Evolutionary conservation across 306 rosid species (phyloP).

Genomic region (Gastrolobium villosum): DNA sequence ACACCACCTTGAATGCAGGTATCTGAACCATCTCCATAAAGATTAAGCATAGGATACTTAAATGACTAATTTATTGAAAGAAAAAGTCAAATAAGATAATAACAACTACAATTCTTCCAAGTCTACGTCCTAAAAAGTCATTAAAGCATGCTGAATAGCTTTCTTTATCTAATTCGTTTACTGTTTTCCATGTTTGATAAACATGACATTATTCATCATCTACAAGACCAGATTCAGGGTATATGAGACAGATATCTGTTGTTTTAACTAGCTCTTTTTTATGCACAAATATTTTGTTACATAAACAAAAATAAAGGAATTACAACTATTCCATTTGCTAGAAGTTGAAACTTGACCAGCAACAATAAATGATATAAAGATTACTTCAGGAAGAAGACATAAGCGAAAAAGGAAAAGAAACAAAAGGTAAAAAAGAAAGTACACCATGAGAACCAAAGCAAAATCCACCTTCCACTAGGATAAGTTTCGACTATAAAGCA

Average conservation of each 20-base stretch:
- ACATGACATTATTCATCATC: slow-evolving; percentile 4
- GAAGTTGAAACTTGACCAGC: slow-evolving; percentile 42
- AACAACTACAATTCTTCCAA: not conserved
- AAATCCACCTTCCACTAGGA: slow-evolving; percentile 47
- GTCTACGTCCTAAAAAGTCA: slow-evolving; percentile 7
- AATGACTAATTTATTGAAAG: not conserved
- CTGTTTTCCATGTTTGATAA: slow-evolving; percentile 25
- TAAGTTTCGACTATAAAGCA: slow-evolving; percentile 50
- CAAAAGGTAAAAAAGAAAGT: slow-evolving; percentile 41
- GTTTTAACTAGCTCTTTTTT: slow-evolving; percentile 26
- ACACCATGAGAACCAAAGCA: slow-evolving; percentile 50
- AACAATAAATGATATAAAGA: slow-evolving; percentile 21
- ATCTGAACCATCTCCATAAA: slow-evolving; percentile 27
- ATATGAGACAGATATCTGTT: not conserved
- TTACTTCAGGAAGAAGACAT: slow-evolving; percentile 52
- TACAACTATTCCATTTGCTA: slow-evolving; percentile 37
- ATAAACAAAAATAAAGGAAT: slow-evolving; percentile 16
- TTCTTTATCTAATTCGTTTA: slow-evolving; percentile 6
- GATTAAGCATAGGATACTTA: not conserved
- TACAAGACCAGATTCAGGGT: not conserved
- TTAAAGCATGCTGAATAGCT: slow-evolving; percentile 12
- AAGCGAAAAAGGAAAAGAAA: slow-evolving; percentile 43
- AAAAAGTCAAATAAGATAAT: not conserved
- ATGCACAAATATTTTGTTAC: slow-evolving; percentile 21
- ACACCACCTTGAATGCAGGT: slow-evolving; percentile 24